Evolutionary conservation across 2,329 filamentous ascomycete genomes (phyloP).

Genomic region (Scedosporium minutisporum): DNA sequence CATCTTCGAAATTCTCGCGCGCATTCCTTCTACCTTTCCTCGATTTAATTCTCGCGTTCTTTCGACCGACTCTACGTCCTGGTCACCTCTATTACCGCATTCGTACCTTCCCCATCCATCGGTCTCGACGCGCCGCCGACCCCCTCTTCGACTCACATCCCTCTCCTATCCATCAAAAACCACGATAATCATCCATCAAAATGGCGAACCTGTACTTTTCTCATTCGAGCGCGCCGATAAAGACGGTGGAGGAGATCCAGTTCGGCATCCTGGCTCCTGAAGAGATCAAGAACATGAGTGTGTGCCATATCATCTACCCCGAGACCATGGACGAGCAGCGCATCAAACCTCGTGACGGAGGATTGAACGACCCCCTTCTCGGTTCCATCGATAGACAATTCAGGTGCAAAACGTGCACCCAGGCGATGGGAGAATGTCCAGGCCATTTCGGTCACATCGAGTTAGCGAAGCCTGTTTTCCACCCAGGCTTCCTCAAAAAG

Average conservation of each 20-base stretch:
- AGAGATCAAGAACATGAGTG: slow-evolving; percentile 98
- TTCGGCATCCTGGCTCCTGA: slow-evolving; percentile 96
- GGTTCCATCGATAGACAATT: slow-evolving; percentile 94
- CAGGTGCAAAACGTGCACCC: slow-evolving; percentile 92
- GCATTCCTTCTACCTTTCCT: neutral
- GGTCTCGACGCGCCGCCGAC: neutral
- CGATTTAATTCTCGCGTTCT: neutral
- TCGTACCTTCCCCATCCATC: neutral
- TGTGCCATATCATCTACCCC: slow-evolving; percentile 92
- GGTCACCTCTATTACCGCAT: neutral
- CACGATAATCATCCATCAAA: slow-evolving; percentile 29
- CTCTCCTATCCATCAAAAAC: neutral
- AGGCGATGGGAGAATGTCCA: slow-evolving; percentile 91
- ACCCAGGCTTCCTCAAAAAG: slow-evolving; percentile 93
- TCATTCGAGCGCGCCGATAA: slow-evolving; percentile 89
- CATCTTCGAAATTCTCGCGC: slow-evolving; percentile 18
- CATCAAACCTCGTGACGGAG: slow-evolving; percentile 79
- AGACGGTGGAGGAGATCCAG: slow-evolving; percentile 97
- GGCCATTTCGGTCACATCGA: slow-evolving; percentile 99
- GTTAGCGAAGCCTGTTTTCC: slow-evolving; percentile 90
- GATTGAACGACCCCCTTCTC: slow-evolving; percentile 89
- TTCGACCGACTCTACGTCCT: neutral
- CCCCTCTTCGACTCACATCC: neutral
- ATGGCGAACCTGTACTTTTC: slow-evolving; percentile 92
- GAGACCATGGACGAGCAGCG: slow-evolving; percentile 98